Evolutionary conservation across 257 asterid species (phyloP).

Genomic region (Fraxinus anomala): DNA sequence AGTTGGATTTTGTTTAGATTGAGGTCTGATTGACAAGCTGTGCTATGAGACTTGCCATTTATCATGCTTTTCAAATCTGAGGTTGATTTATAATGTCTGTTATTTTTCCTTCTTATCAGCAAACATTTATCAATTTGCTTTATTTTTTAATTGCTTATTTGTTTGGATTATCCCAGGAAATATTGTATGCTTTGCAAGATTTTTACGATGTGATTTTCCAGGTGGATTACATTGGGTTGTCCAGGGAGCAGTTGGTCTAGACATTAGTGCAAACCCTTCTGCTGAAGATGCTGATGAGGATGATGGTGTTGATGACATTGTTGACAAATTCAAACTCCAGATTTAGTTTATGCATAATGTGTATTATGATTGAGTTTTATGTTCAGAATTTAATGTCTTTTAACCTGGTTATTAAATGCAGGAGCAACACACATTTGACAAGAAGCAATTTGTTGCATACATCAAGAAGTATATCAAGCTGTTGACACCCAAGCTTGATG

Average conservation of each 20-base stretch:
- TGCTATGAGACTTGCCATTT: too few species aligned
- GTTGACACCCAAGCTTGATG: slow-evolving; percentile 68
- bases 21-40: too few species aligned
- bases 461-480: slow-evolving; percentile 72
- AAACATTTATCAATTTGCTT: not conserved
- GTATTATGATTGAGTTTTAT: not conserved
- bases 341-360: slow-evolving; percentile 25
- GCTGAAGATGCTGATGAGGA: slow-evolving; percentile 40
- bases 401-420: slow-evolving; percentile 20
- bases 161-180: not conserved
- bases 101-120: too few species aligned
- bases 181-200: not conserved
- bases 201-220: not conserved
- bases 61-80: too few species aligned
- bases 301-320: slow-evolving; percentile 66
- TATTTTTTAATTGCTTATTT: not conserved
- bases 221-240: slow-evolving; percentile 66
- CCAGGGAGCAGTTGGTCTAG: slow-evolving; percentile 59
- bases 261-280: slow-evolving; percentile 61
- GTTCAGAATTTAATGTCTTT: not conserved
- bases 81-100: too few species aligned
- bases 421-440: slow-evolving; percentile 92
- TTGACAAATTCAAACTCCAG: slow-evolving; percentile 83
- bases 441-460: slow-evolving; percentile 63
- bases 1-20: too few species aligned